A percentile compares a stretch with the other conserved stretches of the same genome.
Evolutionary conservation across 768 basidiomycete species (phyloP).

Genomic region (Phlebiopsis gigantea): DNA sequence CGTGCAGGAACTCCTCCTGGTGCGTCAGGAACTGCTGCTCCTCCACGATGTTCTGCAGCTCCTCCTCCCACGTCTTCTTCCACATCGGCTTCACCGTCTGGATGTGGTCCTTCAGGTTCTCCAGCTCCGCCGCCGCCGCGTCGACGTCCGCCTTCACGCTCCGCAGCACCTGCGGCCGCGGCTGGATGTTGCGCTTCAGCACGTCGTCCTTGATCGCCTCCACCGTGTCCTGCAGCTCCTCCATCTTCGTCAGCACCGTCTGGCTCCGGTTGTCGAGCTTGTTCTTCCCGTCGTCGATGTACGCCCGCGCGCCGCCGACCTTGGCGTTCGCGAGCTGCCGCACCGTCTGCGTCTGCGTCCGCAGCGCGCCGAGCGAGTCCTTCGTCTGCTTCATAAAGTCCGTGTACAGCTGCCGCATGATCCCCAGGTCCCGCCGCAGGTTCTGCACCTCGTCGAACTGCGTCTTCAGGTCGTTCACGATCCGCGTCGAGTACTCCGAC

Average conservation of each 20-base stretch:
- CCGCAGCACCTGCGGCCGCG: slow-evolving; percentile 68
- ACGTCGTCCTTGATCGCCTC: slow-evolving; percentile 91
- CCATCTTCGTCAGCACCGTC: slow-evolving; percentile 85
- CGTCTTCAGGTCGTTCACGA: slow-evolving; percentile 78
- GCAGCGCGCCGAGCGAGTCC: slow-evolving; percentile 70
- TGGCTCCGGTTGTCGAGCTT: slow-evolving; percentile 89
- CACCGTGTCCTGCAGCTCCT: slow-evolving; percentile 88
- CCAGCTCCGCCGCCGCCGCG: slow-evolving; percentile 60
- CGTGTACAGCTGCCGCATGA: slow-evolving; percentile 91
- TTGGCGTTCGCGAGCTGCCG: slow-evolving; percentile 78
- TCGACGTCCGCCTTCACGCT: slow-evolving; percentile 68
- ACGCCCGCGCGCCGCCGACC: slow-evolving; percentile 81
- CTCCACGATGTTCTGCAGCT: slow-evolving; percentile 93
- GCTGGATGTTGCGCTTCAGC: slow-evolving; percentile 79
- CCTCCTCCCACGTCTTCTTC: slow-evolving; percentile 98
- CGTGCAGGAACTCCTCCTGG: slow-evolving; percentile 86
- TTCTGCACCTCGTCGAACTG: slow-evolving; percentile 96
- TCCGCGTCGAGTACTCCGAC: slow-evolving; percentile 67
- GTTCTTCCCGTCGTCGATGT: slow-evolving; percentile 87
- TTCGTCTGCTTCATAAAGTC: slow-evolving; percentile 93
- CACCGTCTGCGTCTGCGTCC: slow-evolving; percentile 69
- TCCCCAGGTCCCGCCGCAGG: slow-evolving; percentile 85
- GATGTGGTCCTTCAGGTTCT: slow-evolving; percentile 78
- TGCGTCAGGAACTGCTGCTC: slow-evolving; percentile 93
- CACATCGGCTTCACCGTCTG: slow-evolving; percentile 91